Conservation (phyloP, 495 filamentous ascomycete genomes). For the Recurvomyces mirabilis region DNA sequence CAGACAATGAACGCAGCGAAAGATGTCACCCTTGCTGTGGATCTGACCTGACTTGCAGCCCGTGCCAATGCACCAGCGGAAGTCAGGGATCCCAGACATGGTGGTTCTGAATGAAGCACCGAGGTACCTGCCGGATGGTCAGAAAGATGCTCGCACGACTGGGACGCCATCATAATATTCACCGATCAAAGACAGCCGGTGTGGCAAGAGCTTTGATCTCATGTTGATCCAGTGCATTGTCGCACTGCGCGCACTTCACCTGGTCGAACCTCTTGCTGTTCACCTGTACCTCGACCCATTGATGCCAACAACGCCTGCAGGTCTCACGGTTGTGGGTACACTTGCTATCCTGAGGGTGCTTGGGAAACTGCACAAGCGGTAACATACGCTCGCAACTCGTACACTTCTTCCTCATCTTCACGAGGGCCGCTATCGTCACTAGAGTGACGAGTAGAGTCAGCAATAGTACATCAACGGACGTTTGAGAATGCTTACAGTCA, state of each 20-base stretch:
- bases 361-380: constrained; percentile 1
- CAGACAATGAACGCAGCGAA: constrained; percentile 28
- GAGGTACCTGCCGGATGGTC: constrained; percentile 8
- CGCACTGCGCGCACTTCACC: constrained; percentile 7
- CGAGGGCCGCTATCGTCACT: background rate
- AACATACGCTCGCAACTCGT: constrained; percentile 1
- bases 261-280: constrained; percentile 1
- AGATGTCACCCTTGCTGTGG: constrained; percentile 23
- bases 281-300: constrained; percentile 7
- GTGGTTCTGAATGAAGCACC: constrained; percentile 8
- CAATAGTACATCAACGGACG: background rate
- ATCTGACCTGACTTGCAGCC: constrained; percentile 33
- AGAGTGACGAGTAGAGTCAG: background rate
- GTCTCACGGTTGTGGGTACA: constrained; percentile 8
- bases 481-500: background rate
- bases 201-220: constrained; percentile 1
- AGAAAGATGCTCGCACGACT: too few species aligned
- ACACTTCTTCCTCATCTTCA: background rate
- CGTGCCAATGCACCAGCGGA: constrained; percentile 31
- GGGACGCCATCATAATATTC: background rate
- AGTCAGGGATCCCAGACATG: constrained; percentile 28
- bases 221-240: constrained; percentile 4
- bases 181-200: background rate
- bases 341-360: background rate
- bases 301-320: constrained; percentile 8